Evolutionary conservation across 306 rosid genomes (phyloP).

Genomic region (Ammopiptanthus mongolicus): DNA sequence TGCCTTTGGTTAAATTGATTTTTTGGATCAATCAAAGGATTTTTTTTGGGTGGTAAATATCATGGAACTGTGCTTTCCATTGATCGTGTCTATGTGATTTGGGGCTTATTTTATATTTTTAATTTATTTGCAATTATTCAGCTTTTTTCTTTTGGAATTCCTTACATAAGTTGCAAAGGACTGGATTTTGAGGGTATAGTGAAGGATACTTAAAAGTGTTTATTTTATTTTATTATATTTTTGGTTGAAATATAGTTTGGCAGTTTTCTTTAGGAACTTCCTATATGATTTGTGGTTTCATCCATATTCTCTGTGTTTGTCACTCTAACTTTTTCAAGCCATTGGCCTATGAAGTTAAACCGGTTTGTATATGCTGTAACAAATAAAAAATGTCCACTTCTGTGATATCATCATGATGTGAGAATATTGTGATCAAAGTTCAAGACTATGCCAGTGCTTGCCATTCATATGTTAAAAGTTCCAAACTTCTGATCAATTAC

Average conservation of each 20-base stretch:
- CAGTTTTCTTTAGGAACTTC: not conserved
- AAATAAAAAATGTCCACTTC: not conserved
- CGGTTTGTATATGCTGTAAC: not conserved
- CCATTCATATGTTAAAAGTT: not conserved
- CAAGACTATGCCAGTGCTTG: slow-evolving; percentile 8
- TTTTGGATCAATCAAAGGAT: not conserved
- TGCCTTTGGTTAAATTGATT: not conserved
- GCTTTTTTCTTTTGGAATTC: not conserved
- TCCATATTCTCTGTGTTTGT: not conserved
- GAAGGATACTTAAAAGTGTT: not conserved
- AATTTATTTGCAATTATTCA: not conserved
- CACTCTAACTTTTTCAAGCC: not conserved
- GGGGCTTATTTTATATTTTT: not conserved
- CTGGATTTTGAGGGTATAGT: not conserved
- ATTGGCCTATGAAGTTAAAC: not conserved
- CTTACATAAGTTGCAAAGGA: not conserved
- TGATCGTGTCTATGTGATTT: not conserved
- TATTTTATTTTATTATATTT: not conserved
- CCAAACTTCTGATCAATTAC: not conserved
- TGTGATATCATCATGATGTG: not conserved
- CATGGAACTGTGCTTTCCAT: not conserved
- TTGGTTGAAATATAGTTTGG: not conserved
- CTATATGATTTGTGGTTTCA: not conserved
- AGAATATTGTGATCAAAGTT: not conserved
- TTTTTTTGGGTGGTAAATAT: not conserved